Conservation (phyloP, 768 basidiomycete genomes). For the Kwoniella pini region DNA sequence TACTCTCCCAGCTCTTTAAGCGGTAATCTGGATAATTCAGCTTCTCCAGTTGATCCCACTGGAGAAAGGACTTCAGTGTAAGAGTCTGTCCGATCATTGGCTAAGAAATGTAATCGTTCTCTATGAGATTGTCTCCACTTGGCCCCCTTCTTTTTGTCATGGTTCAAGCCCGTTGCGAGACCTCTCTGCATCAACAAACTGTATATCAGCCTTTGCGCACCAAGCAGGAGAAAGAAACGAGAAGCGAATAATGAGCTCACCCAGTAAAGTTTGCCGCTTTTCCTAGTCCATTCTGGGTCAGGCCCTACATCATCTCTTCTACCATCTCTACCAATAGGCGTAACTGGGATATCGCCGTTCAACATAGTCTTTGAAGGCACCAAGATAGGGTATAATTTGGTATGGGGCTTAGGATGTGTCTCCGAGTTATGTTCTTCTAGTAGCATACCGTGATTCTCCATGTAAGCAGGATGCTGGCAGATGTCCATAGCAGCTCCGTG, state of each 20-base stretch:
- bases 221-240: no score
- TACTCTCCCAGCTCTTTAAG: slow-evolving; percentile 45
- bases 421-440: slow-evolving; percentile 46
- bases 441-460: slow-evolving; percentile 55
- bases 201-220: not conserved
- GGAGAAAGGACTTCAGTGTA: slow-evolving; percentile 48
- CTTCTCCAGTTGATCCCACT: slow-evolving; percentile 43
- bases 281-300: slow-evolving; percentile 53
- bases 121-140: slow-evolving; percentile 53
- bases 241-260: slow-evolving; percentile 19
- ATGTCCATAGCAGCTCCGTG: slow-evolving; percentile 54
- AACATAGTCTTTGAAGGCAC: slow-evolving; percentile 52
- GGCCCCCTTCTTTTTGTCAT: slow-evolving; percentile 45
- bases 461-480: slow-evolving; percentile 53
- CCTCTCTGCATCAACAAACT: slow-evolving; percentile 54
- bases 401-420: slow-evolving; percentile 54
- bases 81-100: slow-evolving; percentile 40
- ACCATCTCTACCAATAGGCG: slow-evolving; percentile 52
- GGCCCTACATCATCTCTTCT: slow-evolving; percentile 52
- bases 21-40: slow-evolving; percentile 41
- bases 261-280: slow-evolving; percentile 55
- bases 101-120: slow-evolving; percentile 52
- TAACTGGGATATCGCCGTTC: slow-evolving; percentile 55
- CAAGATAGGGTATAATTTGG: slow-evolving; percentile 53
- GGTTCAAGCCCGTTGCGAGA: slow-evolving; percentile 51